These are phyloP conservation scores for Brettanomyces nanus DNA, from an alignment of 805 yeast species.

Conservation along the genomic window DNA sequence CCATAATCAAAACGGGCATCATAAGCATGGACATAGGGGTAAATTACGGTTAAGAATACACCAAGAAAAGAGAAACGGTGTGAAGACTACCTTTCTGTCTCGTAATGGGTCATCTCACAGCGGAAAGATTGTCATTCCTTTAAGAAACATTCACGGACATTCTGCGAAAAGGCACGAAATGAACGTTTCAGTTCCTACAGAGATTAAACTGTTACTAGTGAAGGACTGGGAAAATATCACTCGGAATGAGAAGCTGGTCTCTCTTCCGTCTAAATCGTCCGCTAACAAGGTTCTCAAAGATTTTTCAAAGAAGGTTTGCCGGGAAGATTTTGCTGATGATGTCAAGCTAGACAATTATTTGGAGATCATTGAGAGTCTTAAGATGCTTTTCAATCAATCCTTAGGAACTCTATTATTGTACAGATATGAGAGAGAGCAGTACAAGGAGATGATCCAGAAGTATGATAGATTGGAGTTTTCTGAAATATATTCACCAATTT, in stretches of 20 bases:
- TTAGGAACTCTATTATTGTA: slow-evolving; percentile 64
- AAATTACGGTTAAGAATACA: slow-evolving; percentile 5
- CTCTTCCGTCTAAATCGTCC: slow-evolving; percentile 50
- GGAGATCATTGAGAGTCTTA: slow-evolving; percentile 68
- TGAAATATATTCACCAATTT: slow-evolving; percentile 72
- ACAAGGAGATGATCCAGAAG: slow-evolving; percentile 37
- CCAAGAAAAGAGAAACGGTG: neutral
- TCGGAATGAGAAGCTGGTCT: slow-evolving; percentile 62
- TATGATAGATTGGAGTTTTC: slow-evolving; percentile 17
- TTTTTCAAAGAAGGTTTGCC: slow-evolving; percentile 26
- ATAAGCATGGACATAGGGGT: neutral
- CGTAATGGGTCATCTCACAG: neutral
- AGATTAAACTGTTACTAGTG: slow-evolving; percentile 62
- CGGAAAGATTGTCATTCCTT: neutral
- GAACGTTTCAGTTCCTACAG: slow-evolving; percentile 42
- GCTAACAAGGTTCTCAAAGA: slow-evolving; percentile 46
- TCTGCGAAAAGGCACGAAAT: neutral
- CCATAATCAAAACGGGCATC: too few species aligned
- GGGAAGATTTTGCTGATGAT: slow-evolving; percentile 27
- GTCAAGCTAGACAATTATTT: slow-evolving; percentile 39
- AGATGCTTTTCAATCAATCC: slow-evolving; percentile 64
- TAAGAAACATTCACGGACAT: neutral
- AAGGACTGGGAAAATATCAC: slow-evolving; percentile 94
- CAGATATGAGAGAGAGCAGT: slow-evolving; percentile 72
- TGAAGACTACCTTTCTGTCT: neutral